phyloP scores from a whole-genome alignment of 768 basidiomycete genomes.

The Kwoniella europaea region DNA sequence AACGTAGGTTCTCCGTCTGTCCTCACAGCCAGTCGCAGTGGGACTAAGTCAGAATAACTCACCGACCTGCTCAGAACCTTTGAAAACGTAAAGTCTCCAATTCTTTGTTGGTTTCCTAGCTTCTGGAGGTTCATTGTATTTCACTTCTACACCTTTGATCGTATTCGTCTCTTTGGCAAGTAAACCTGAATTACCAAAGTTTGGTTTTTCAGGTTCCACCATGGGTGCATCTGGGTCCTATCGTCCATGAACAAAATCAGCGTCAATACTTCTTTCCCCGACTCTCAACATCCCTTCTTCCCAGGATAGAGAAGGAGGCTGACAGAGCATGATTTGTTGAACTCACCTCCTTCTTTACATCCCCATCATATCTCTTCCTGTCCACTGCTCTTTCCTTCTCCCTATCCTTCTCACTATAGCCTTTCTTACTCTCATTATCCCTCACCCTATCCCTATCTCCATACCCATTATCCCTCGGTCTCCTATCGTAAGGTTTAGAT shows the following conservation, averaged over 20 bases:
- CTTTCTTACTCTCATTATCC: conserved; percentile 16
- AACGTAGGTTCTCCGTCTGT: too few species aligned
- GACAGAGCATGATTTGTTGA: too few species aligned
- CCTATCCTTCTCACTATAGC: conserved; percentile 50
- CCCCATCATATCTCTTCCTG: conserved; percentile 49
- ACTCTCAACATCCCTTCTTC: too few species aligned
- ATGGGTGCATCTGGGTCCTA: conserved; percentile 57
- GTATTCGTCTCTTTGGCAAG: conserved; percentile 97
- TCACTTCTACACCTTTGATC: conserved; percentile 72
- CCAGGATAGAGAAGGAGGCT: too few species aligned
- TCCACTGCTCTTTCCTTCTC: conserved; percentile 54
- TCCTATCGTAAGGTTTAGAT: conserved; percentile 11
- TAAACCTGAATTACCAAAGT: conserved; percentile 84
- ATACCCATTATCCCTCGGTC: conserved; percentile 49
- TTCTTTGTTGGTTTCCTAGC: conserved; percentile 85
- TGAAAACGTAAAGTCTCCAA: conserved; percentile 98
- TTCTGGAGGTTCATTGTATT: conserved; percentile 98
- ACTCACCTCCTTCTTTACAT: conserved; percentile 36
- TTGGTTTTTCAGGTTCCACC: conserved; percentile 74
- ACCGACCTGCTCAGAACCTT: conserved; percentile 91
- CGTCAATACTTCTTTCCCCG: too few species aligned
- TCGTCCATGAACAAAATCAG: background rate
- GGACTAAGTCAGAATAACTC: conserved; percentile 55
- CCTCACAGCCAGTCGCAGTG: too few species aligned
- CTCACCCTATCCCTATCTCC: conserved; percentile 36